Conservation (phyloP, 2,329 filamentous ascomycete genomes). For the Fusarium pseudonygamai region DNA sequence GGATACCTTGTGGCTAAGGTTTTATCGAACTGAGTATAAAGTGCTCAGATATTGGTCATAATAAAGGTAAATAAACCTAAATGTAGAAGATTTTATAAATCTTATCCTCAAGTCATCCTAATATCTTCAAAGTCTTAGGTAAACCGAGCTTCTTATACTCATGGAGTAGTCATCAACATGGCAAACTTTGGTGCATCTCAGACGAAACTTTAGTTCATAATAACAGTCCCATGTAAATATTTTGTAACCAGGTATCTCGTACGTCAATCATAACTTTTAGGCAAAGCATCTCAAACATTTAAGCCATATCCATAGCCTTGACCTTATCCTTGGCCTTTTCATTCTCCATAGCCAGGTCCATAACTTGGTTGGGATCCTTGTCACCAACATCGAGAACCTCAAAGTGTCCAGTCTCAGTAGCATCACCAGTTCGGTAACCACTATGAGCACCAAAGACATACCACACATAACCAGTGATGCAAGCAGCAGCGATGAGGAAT, state of each 20-base stretch:
- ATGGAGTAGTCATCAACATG: too few relatives aligned
- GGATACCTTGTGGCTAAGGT: accelerated
- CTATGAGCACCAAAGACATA: constrained; percentile 46
- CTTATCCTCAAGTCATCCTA: accelerated
- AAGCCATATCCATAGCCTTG: constrained; percentile 30
- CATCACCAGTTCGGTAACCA: constrained; percentile 43
- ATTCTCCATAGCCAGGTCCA: constrained; percentile 25
- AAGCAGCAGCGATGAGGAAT: constrained; percentile 41
- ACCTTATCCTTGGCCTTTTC: constrained; percentile 31
- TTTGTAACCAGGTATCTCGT: not conserved
- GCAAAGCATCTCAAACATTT: not conserved
- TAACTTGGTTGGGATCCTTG: constrained; percentile 30
- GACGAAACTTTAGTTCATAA: not conserved
- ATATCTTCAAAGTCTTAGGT: not conserved
- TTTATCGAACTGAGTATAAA: not conserved
- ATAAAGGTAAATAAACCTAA: not conserved
- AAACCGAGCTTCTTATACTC: too few relatives aligned
- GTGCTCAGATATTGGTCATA: accelerated
- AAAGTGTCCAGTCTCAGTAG: constrained; percentile 20
- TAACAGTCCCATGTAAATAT: not conserved
- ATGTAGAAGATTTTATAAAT: not conserved
- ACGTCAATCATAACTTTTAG: not conserved
- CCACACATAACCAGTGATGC: constrained; percentile 44
- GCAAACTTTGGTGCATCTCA: too few relatives aligned
- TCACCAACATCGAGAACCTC: constrained; percentile 35